Evolutionary conservation across 2,329 filamentous ascomycete species (phyloP), one percentile per base, ranked within the genome.

Genomic region (Pseudofabraea citricarpa): DNA sequence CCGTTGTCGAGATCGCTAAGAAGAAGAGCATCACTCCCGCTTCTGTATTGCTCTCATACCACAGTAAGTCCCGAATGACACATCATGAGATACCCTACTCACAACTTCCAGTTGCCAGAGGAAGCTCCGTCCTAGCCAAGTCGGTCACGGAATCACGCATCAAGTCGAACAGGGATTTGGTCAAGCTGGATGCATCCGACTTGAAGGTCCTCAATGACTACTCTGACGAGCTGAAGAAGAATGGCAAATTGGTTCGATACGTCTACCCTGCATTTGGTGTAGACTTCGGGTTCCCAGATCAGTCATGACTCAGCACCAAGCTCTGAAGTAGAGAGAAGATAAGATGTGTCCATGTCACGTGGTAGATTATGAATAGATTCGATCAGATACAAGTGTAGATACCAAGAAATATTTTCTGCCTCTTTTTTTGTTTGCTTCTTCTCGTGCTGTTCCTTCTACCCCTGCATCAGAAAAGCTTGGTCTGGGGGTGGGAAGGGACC

Each of bases 61-160:
- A 89, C 58, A 69, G 83, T 86, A 67, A 59, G 78, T 21, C 23
- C 3, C 15, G 21, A 18, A 4, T n/a, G 5, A 6, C n/a, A 7
- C 29, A 7, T 36, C 3, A 22, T 1, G 39, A 55, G 33, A 42
- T n/a, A 5, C 9, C 36, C 31, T 39, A 48, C 12, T 45, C 26
- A 40, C 4, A 27, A 35, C 18, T 5, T 22, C 24, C 38, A 86
- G 83, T 87, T 36, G 75, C 80, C 41, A 76, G 82, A 48, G 83
- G 83, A 53, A 76, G 71, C 59, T 86, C 82, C 6, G 85, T 89
- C 15, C 72, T 90, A 21, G 77, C 85, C 56, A 89, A 89, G 66
- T 87, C 83, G 1, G 81, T 86, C 29, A 86, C 75, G 6, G 74
- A 76, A 12, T 72, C 73, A 37, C 75, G 84, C 54, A 88, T 89